These are phyloP conservation scores for Collybia nuda DNA, from an alignment of 768 basidiomycete genomes.

Conservation along the genomic window DNA sequence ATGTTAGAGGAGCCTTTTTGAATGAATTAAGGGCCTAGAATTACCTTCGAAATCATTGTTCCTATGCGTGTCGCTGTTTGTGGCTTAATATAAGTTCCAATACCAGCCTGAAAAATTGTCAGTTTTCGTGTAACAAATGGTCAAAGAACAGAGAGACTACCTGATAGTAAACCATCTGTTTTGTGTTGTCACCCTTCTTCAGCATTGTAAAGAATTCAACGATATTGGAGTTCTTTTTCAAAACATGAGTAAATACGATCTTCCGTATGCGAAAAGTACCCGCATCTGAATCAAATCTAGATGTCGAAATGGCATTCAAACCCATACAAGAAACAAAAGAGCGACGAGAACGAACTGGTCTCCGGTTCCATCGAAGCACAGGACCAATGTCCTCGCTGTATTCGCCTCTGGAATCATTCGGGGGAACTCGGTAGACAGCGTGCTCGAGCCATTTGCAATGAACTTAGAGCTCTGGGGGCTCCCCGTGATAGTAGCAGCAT, in stretches of 20 bases:
- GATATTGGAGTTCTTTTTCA: conserved; percentile 36
- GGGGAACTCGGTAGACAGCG: background rate
- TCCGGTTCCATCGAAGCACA: conserved; percentile 42
- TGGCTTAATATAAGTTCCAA: conserved; percentile 59
- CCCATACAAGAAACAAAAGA: too few relatives aligned
- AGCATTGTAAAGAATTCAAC: conserved; percentile 34
- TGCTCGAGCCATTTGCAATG: background rate
- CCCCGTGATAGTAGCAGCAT: background rate
- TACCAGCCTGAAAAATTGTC: conserved; percentile 38
- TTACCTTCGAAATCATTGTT: conserved; percentile 41
- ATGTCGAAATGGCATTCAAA: background rate
- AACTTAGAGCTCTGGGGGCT: background rate
- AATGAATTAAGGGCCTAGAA: background rate
- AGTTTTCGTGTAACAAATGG: too few relatives aligned
- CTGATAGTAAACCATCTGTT: conserved; percentile 46
- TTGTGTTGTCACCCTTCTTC: conserved; percentile 31
- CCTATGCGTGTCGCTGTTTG: conserved; percentile 46
- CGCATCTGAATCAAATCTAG: conserved; percentile 24
- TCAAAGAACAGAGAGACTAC: conserved; percentile 7
- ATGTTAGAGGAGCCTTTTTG: background rate
- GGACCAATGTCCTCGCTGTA: conserved; percentile 34
- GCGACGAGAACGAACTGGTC: conserved; percentile 25
- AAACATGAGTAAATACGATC: too few relatives aligned
- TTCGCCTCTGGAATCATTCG: background rate
- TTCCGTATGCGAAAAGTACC: background rate